Percentiles rank a stretch among this genome's conserved stretches.
Conservation (phyloP, 768 basidiomycete genomes). For the Cystofilobasidium capitatum region DNA sequence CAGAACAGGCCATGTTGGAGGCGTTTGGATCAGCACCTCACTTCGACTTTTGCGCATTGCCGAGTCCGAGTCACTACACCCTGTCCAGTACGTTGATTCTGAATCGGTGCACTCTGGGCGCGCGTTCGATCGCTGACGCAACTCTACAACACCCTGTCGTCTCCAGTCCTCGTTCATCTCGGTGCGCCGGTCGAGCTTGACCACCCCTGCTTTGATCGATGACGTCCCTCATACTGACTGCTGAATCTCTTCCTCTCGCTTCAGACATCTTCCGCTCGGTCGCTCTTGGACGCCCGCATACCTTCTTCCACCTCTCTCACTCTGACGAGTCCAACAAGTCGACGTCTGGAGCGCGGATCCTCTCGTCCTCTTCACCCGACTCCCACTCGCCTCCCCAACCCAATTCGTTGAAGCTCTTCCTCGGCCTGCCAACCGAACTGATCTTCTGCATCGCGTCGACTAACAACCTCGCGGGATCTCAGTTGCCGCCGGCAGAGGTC, state of each 20-base stretch:
- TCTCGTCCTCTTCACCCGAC: background rate
- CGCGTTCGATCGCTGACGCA: too few relatives aligned
- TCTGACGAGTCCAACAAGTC: background rate
- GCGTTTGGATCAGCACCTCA: background rate
- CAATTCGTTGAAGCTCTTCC: background rate
- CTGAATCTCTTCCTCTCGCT: background rate
- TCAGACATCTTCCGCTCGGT: background rate
- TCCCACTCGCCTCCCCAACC: background rate
- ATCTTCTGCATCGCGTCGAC: background rate
- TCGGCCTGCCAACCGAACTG: conserved; percentile 3
- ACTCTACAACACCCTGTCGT: background rate
- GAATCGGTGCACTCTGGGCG: background rate
- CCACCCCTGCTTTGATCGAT: too few relatives aligned
- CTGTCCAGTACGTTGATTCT: background rate
- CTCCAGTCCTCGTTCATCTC: background rate
- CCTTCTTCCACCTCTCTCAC: background rate
- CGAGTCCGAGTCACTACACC: background rate
- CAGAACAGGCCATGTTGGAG: background rate
- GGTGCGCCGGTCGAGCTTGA: too few relatives aligned
- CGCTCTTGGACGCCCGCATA: background rate
- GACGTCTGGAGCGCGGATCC: background rate
- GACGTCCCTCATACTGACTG: too few relatives aligned
- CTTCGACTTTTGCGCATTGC: background rate
- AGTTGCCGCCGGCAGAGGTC: background rate
- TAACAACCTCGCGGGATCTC: background rate